A percentile compares a stretch with the other conserved stretches of the same genome.
phyloP scores from a whole-genome alignment of 2,329 filamentous ascomycete genomes.

The Exophiala spinifera region DNA sequence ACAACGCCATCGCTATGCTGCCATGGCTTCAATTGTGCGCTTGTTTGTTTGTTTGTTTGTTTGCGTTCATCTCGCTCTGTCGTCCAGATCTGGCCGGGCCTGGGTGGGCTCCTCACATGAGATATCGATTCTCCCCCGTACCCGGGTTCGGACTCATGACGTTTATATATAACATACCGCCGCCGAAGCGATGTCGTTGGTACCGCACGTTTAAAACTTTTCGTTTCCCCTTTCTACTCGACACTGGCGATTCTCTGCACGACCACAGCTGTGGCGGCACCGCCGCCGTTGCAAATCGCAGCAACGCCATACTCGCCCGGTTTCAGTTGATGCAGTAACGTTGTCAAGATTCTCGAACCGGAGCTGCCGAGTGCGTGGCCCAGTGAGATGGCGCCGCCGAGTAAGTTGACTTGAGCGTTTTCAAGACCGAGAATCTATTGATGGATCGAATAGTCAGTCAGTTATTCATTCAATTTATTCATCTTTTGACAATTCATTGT shows the following conservation, averaged over 20 bases:
- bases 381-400: constrained; percentile 87
- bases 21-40: background rate
- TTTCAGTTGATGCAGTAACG: constrained; percentile 85
- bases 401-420: constrained; percentile 75
- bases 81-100: no score
- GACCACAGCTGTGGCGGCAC: constrained; percentile 85
- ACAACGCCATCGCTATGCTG: constrained; percentile 17
- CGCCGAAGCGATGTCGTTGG: no score
- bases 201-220: no score
- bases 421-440: constrained; percentile 73
- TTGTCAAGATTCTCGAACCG: constrained; percentile 84
- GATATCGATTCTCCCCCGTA: no score
- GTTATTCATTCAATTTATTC: background rate
- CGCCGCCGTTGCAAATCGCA: constrained; percentile 95
- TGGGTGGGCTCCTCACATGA: no score
- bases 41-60: background rate
- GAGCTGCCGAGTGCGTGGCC: constrained; percentile 93
- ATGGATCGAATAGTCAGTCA: constrained; percentile 17
- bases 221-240: constrained; percentile 30
- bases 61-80: no score
- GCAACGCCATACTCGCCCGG: constrained; percentile 91
- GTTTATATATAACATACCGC: no score
- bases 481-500: background rate
- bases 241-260: constrained; percentile 72
- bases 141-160: no score